Base-by-base conservation (phyloP, 2,329 filamentous ascomycete species). In the Hypoxylon sp. region DNA sequence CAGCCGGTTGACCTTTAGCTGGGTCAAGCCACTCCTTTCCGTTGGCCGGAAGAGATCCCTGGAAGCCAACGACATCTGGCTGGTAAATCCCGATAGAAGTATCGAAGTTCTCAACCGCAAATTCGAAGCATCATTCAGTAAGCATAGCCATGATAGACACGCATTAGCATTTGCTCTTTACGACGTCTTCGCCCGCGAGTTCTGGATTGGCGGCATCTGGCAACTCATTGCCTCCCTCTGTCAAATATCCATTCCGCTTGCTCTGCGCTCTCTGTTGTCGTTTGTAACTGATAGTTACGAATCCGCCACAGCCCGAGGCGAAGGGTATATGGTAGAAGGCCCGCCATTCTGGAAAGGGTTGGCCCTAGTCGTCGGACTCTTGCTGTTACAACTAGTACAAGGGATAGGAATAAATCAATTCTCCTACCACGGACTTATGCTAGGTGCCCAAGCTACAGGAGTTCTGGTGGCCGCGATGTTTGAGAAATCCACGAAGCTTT, bases 401-500 rank as follows among this genome's bases (percentile, higher is more conserved):
- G 94, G 90, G 74, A 74, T 96, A 69, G 87, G 87, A 32, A 92
- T 88, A 1, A 96, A 94, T 74, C 94, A 97, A 74, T 97, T 95
- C 79, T 89, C 97, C 74, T 97, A 94, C 74, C 87, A 89, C 14
- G 92, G 94, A 21, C 94, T 96, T 89, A 88, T 94, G 79, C 87
- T 95, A 37, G 94, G 94, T 63, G 94, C 92, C 0, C 89, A 97
- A 80, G 82, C 87, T 11, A 86, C 94, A 75, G 92, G 89, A 0
- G 90, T 91, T 0, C 81, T 97, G 34, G 95, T 97, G 69, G 87
- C 91, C 8, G 81, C 93, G 64, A 93, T 97, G 61, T 97, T 97
- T 74, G 91, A 94, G 75, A 97, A 97, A 78, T 88, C 92, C 1
- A 92, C 97, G 88, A 89, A 88, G 58, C 85, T 97, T 12, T 97